Conservation (phyloP, 192 early-diverging fungal genomes). For the Globomyces pollinis-pini region DNA sequence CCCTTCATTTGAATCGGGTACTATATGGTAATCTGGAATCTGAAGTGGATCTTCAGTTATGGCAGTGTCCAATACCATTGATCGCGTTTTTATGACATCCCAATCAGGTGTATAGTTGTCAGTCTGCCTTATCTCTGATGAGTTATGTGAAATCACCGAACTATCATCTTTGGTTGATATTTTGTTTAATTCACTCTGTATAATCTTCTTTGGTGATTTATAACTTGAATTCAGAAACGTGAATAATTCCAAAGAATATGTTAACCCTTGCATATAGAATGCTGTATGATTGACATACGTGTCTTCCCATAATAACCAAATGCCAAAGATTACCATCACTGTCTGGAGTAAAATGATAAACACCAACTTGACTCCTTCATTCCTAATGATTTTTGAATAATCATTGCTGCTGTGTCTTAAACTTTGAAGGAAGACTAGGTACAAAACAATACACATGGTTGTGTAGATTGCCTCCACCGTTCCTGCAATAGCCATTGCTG, state of each 20-base stretch:
- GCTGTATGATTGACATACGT: conserved; percentile 3
- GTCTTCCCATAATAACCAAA: conserved; percentile 4
- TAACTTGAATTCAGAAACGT: not conserved
- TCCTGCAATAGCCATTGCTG: conserved; percentile 1
- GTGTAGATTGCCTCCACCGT: conserved; percentile 2
- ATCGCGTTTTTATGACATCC: too few species aligned
- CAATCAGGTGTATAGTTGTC: too few species aligned
- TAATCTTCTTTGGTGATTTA: conserved; percentile 5
- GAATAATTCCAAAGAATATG: not conserved
- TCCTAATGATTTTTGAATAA: not conserved
- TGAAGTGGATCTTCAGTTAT: too few species aligned
- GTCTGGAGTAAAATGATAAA: not conserved
- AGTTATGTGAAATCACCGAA: too few species aligned
- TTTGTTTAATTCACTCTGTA: too few species aligned
- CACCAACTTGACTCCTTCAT: not conserved
- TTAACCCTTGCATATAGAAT: not conserved
- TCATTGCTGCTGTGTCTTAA: not conserved
- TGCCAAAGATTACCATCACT: not conserved
- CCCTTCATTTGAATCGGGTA: too few species aligned
- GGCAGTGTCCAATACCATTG: too few species aligned
- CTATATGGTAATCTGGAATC: too few species aligned
- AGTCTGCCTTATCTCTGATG: too few species aligned
- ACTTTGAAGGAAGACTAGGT: not conserved
- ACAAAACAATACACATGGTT: not conserved
- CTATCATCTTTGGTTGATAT: too few species aligned